phyloP scores from a whole-genome alignment of 768 basidiomycete genomes.

The Pisolithus albus region DNA sequence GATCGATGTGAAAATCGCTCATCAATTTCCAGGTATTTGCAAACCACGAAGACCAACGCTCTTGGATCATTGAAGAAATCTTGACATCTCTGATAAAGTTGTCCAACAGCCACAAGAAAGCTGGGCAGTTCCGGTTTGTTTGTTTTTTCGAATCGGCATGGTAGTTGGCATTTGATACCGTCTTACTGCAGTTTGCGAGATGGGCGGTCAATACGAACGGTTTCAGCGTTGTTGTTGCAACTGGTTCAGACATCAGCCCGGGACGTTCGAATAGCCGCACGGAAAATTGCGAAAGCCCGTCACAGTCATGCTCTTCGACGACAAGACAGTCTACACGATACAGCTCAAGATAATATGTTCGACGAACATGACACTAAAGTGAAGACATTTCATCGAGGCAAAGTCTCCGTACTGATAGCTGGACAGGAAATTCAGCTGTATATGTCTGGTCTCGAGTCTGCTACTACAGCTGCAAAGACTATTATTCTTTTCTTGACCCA shows the following conservation, averaged over 20 bases:
- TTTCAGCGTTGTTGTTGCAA: constrained; percentile 88
- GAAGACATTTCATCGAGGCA: not conserved
- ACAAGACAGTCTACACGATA: constrained; percentile 52
- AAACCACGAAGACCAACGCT: constrained; percentile 82
- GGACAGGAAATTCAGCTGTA: constrained; percentile 66
- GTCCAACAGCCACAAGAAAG: constrained; percentile 83
- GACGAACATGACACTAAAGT: constrained; percentile 69
- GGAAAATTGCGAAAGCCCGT: constrained; percentile 52
- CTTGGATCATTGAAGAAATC: constrained; percentile 99
- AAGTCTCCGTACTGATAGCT: not conserved
- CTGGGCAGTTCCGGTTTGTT: constrained; percentile 78
- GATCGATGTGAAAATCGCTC: not conserved
- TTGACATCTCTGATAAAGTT: constrained; percentile 83
- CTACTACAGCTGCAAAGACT: constrained; percentile 77
- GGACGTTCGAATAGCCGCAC: constrained; percentile 70
- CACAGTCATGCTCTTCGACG: constrained; percentile 56
- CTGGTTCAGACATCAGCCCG: constrained; percentile 95
- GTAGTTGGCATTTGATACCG: not conserved
- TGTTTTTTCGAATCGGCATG: not conserved
- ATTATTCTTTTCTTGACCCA: constrained; percentile 75
- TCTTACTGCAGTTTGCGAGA: constrained; percentile 64
- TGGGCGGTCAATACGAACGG: constrained; percentile 86
- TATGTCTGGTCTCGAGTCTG: constrained; percentile 66
- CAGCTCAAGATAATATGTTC: constrained; percentile 46
- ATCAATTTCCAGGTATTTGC: constrained; percentile 68